Evolutionary conservation across 2,329 filamentous ascomycete species (phyloP), one percentile per base, ranked within the genome.

Genomic region (Apiospora malaysiana): DNA sequence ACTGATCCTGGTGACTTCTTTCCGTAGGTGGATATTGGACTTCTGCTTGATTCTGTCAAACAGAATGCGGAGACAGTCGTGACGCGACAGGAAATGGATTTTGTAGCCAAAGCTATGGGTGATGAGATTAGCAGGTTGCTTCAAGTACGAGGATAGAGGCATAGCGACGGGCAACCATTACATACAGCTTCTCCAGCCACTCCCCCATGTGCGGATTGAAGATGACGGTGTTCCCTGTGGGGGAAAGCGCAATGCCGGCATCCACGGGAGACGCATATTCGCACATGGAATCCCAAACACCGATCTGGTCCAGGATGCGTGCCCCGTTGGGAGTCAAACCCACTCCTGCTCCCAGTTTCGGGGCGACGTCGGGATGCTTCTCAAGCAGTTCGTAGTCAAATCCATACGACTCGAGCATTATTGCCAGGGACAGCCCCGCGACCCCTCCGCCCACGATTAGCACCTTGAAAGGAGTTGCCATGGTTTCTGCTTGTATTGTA

Each of bases 171-270:
- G n/a, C n/a, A n/a, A n/a, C n/a, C n/a, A n/a, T n/a, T 25, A 51
- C 47, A 51, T 51, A 51, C 47, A 51, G 47, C 16, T 51, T 51
- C 47, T 51, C 47, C 47, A 51, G 47, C 47, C 47, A 51, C 16
- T 51, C 47, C 6, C 47, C 47, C 47, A 51, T 51, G 47, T 51
- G 6, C 21, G 47, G 47, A 51, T 51, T 51, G 47, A 18, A 51
- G 47, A 51, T 51, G 47, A 51, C 18, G 7, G 47, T 51, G 7
- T 51, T 7, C 7, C 47, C 47, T 18, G 7, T 25, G 6, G 47
- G 47, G 16, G 6, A 6, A 25, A 51, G 18, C 21, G 47, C 47
- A 18, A 25, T 5, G 47, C 47, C 47, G 23, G 47, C 47, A 51
- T 51, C 16, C 7, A 51, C 47, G 47, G 47, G 47, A 5, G 47